Base-by-base conservation (phyloP, 768 basidiomycete species). In the Phylloporus sp. region DNA sequence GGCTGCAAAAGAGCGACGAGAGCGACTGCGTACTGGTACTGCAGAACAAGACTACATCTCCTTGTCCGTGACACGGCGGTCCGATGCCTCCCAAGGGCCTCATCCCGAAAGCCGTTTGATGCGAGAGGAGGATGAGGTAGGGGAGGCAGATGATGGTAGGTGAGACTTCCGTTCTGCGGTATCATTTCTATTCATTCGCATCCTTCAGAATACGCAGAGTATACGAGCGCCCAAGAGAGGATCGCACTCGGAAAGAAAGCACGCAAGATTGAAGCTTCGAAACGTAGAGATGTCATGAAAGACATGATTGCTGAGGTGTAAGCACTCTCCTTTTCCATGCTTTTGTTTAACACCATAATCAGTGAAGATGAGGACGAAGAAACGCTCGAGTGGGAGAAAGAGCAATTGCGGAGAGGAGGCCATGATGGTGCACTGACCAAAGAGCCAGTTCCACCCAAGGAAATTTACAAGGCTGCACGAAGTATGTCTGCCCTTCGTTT, bases 361-460 rank as follows among this genome's bases (percentile, higher is more conserved):
- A 89, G 87, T 5, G 86, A 83, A 46, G 91, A 91, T 46, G 81
- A 85, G 49, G 91, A 92, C 53, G 91, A 94, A 65, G 91, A 93
- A 64, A 81, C 86, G 0, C 73, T 77, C 10, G 87, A 92, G 68
- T 94, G 91, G 91, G 90, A 92, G 61, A 79, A 80, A 54, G 88
- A 87, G 50, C 91, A 94, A 59, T 72, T 91, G 24, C 82, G 88
- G 23, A 77, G 91, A 50, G 88, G 86, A 9, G 89, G 85, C 3
- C 78, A 81, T 55, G 67, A 67, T 23, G 65, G 72, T n/a, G 66
- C 76, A 24, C 73, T 76, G 9, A 27, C 59, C 56, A 23, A 64
- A 56, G 61, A 60, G 71, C 38, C 63, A 22, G 56, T 69, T 7
- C 72, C 75, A 45, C 62, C 59, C 22, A 86, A 86, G 56, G 73